These are phyloP conservation scores for Hyphodiscus hymeniophilus DNA, from an alignment of 495 filamentous ascomycete genomes.

Conservation along the genomic window DNA sequence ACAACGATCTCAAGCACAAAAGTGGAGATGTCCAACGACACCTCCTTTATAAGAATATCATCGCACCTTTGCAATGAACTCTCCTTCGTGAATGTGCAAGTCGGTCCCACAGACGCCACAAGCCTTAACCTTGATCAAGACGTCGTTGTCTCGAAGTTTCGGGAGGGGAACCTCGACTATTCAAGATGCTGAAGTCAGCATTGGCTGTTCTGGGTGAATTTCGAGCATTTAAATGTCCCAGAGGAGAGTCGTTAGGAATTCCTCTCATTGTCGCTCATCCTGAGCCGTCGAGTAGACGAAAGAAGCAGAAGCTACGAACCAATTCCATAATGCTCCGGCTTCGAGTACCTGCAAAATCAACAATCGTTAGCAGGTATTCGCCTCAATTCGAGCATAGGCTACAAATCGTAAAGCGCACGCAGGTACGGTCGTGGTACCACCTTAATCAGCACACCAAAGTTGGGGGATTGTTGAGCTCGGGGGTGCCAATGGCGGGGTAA, in stretches of 20 bases:
- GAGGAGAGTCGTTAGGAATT: too few species aligned
- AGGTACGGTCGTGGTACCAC: neutral
- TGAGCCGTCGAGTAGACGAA: too few species aligned
- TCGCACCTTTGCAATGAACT: constrained; percentile 51
- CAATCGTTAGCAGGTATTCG: neutral
- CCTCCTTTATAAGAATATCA: constrained; percentile 15
- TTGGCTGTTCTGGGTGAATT: too few species aligned
- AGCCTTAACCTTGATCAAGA: constrained; percentile 51
- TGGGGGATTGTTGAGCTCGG: neutral
- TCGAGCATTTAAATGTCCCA: too few species aligned
- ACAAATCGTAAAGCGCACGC: too few species aligned
- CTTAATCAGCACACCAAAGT: neutral
- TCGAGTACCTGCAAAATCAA: constrained; percentile 42
- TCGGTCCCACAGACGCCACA: constrained; percentile 65
- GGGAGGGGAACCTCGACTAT: constrained; percentile 56
- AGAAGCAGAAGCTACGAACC: too few species aligned
- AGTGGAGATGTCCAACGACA: constrained; percentile 1
- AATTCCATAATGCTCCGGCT: constrained; percentile 49
- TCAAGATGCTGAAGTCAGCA: too few species aligned
- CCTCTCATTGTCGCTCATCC: too few species aligned
- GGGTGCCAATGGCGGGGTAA: neutral
- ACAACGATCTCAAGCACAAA: neutral
- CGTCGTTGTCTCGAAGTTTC: constrained; percentile 22
- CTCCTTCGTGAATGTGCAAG: constrained; percentile 56
- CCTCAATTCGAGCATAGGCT: too few species aligned